phyloP scores from a whole-genome alignment of 768 basidiomycete species.

The Boletus rubescentipes region DNA sequence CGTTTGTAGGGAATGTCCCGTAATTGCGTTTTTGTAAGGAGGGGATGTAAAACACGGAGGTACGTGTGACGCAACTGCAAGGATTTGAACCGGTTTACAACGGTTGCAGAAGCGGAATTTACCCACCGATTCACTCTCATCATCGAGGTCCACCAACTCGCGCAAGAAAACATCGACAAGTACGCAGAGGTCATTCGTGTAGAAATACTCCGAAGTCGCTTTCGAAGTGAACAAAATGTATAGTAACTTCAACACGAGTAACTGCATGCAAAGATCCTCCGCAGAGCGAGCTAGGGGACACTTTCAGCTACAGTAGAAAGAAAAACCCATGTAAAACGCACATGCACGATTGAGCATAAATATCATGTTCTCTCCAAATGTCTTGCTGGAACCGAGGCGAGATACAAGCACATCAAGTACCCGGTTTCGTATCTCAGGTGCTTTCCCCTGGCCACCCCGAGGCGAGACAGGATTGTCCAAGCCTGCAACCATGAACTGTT shows the following conservation, averaged over 20 bases:
- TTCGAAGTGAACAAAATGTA: slow-evolving; percentile 94
- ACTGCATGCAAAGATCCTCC: slow-evolving; percentile 93
- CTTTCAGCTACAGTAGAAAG: slow-evolving; percentile 6
- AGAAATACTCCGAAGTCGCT: slow-evolving; percentile 94
- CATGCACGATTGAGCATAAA: slow-evolving; percentile 97
- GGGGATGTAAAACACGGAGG: slow-evolving; percentile 92
- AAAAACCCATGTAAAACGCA: slow-evolving; percentile 40
- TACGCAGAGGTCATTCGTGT: slow-evolving; percentile 95
- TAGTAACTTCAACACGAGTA: slow-evolving; percentile 90
- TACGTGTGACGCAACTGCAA: slow-evolving; percentile 90
- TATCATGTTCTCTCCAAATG: slow-evolving; percentile 97
- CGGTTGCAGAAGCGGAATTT: background rate
- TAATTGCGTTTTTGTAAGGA: slow-evolving; percentile 92
- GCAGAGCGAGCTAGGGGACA: slow-evolving; percentile 67
- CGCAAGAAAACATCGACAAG: slow-evolving; percentile 98
- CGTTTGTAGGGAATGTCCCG: slow-evolving; percentile 87
- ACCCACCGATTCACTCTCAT: slow-evolving; percentile 89
- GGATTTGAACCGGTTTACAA: slow-evolving; percentile 1
- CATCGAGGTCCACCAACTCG: slow-evolving; percentile 87
- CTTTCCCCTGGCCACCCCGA: slow-evolving; percentile 26
- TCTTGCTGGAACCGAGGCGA: slow-evolving; percentile 84
- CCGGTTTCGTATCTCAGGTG: slow-evolving; percentile 62
- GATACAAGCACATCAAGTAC: slow-evolving; percentile 81
- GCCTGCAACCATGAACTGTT: slow-evolving; percentile 96
- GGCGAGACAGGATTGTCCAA: slow-evolving; percentile 36